A percentile compares a stretch with the other conserved stretches of the same genome.
These are phyloP conservation scores for Aethionema arabicum DNA, from an alignment of 345 rosid species.

Conservation along the genomic window DNA sequence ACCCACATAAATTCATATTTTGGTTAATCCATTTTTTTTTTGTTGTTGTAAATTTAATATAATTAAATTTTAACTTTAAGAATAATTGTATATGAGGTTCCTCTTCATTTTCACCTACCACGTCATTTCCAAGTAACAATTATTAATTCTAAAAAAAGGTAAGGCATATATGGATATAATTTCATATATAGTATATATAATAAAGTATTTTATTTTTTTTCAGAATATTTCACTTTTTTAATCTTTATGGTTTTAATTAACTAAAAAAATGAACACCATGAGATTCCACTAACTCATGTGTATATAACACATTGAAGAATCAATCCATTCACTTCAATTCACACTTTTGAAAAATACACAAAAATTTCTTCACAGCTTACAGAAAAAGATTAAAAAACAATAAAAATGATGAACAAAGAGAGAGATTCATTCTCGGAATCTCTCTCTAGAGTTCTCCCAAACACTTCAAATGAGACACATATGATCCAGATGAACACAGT, in stretches of 20 bases:
- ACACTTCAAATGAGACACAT: slow-evolving; percentile 68
- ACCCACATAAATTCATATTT: background rate
- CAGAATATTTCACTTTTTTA: slow-evolving; percentile 3
- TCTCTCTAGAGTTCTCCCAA: slow-evolving; percentile 72
- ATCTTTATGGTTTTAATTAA: slow-evolving; percentile 25
- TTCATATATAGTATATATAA: background rate
- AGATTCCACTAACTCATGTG: slow-evolving; percentile 36
- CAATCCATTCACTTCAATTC: slow-evolving; percentile 38
- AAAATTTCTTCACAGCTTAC: slow-evolving; percentile 15
- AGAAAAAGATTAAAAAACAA: slow-evolving; percentile 21
- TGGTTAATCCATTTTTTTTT: too few relatives aligned
- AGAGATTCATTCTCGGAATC: slow-evolving; percentile 31
- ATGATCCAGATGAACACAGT: slow-evolving; percentile 38
- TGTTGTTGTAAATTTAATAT: too few relatives aligned
- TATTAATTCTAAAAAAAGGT: too few relatives aligned
- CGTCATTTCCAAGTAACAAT: slow-evolving; percentile 1
- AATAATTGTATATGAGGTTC: slow-evolving; percentile 24
- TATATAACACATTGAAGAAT: slow-evolving; percentile 30
- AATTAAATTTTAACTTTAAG: background rate
- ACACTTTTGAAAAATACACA: slow-evolving; percentile 36
- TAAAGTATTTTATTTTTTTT: background rate
- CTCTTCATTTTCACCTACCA: slow-evolving; percentile 31
- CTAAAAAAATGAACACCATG: slow-evolving; percentile 36
- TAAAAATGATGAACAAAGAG: slow-evolving; percentile 23
- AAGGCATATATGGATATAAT: too few relatives aligned